Conservation (phyloP, 345 rosid genomes). For the Citrus maxima region DNA sequence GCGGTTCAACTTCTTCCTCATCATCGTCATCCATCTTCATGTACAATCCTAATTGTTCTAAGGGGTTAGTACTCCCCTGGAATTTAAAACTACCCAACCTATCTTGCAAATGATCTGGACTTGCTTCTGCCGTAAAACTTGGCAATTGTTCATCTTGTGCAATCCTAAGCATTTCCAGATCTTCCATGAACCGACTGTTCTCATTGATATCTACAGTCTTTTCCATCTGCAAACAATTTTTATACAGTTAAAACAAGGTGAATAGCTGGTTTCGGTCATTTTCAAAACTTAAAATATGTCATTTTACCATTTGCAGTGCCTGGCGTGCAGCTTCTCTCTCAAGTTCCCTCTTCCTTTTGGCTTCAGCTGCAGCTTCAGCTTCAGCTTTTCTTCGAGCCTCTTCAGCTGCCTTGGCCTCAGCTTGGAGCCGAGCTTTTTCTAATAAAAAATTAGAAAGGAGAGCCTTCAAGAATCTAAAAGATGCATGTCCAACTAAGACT, state of each 20-base stretch:
- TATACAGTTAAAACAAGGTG: not conserved
- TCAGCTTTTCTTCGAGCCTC: slow-evolving; percentile 68
- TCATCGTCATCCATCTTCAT: slow-evolving; percentile 68
- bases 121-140: slow-evolving; percentile 51
- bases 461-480: not conserved
- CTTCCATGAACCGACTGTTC: slow-evolving; percentile 74
- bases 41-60: slow-evolving; percentile 77
- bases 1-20: slow-evolving; percentile 61
- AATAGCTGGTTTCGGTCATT: not conserved
- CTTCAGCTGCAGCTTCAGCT: slow-evolving; percentile 79
- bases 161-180: slow-evolving; percentile 72
- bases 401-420: slow-evolving; percentile 86
- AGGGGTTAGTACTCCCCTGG: slow-evolving; percentile 64
- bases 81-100: slow-evolving; percentile 68
- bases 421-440: slow-evolving; percentile 81
- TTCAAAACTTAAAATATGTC: not conserved
- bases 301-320: slow-evolving; percentile 64
- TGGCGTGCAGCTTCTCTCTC: slow-evolving; percentile 95
- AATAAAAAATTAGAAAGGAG: slow-evolving; percentile 12
- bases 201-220: slow-evolving; percentile 90
- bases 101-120: slow-evolving; percentile 44
- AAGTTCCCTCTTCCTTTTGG: slow-evolving; percentile 65
- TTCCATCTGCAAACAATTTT: slow-evolving; percentile 63
- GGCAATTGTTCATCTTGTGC: slow-evolving; percentile 44
- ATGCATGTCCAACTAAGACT: not conserved